Conservation (phyloP, 2,329 filamentous ascomycete genomes). For the Capronia epimyces region DNA sequence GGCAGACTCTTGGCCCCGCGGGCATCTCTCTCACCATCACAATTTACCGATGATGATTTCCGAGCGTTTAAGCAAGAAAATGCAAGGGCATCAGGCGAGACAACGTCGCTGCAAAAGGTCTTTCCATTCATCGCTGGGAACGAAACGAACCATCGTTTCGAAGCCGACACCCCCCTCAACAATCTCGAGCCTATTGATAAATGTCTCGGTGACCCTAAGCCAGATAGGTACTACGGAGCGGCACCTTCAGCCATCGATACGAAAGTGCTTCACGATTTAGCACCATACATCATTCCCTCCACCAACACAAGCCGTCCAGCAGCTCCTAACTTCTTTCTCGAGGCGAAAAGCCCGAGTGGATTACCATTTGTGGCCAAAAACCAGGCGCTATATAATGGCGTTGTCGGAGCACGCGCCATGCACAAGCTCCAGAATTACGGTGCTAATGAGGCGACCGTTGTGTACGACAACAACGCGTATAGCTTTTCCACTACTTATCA, state of each 20-base stretch:
- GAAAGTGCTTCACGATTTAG: conserved; percentile 19
- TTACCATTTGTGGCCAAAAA: conserved; percentile 12
- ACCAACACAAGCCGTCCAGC: conserved; percentile 29
- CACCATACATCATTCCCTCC: conserved; percentile 25
- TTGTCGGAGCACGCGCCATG: conserved; percentile 23
- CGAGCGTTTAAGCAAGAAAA: conserved; percentile 19
- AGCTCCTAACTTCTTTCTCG: conserved; percentile 23
- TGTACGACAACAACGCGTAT: conserved; percentile 40
- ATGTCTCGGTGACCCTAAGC: conserved; percentile 10
- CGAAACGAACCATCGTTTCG: conserved; percentile 24
- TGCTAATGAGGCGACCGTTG: conserved; percentile 27
- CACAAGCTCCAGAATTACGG: conserved; percentile 24
- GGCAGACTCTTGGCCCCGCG: conserved; percentile 3
- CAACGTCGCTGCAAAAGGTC: conserved; percentile 33
- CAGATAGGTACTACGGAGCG: conserved; percentile 19
- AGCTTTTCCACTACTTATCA: conserved; percentile 38
- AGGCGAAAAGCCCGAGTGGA: conserved; percentile 18
- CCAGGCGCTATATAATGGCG: conserved; percentile 17
- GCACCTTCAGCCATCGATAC: conserved; percentile 15
- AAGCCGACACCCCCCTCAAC: conserved; percentile 14
- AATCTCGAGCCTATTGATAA: conserved; percentile 15
- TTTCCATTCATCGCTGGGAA: conserved; percentile 30
- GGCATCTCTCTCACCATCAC: conserved; percentile 23
- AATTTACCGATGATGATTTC: conserved; percentile 23
- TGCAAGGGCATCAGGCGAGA: conserved; percentile 31